phyloP scores from a whole-genome alignment of 192 early-diverging fungal species.

The Coemansia umbellata region DNA sequence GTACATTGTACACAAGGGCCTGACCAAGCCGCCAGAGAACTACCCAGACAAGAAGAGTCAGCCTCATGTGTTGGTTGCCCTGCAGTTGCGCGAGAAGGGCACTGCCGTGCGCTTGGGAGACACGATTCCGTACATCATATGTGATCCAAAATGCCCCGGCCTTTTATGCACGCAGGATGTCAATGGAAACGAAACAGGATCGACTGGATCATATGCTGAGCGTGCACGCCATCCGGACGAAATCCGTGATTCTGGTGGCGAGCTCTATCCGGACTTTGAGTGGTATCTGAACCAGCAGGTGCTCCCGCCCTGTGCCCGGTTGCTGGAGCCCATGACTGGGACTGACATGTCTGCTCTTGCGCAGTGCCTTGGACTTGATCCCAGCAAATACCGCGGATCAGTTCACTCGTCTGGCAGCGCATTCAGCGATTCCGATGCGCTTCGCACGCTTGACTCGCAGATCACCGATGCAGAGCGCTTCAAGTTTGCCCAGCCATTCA shows the following conservation, averaged over 20 bases:
- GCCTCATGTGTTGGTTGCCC: conserved; percentile 94
- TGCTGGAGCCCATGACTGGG: conserved; percentile 81
- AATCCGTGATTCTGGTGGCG: conserved; percentile 45
- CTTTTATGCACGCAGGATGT: not conserved
- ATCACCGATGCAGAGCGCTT: conserved; percentile 70
- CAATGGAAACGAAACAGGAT: not conserved
- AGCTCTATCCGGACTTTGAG: conserved; percentile 65
- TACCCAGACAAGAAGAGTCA: conserved; percentile 86
- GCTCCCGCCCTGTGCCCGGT: conserved; percentile 77
- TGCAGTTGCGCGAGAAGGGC: conserved; percentile 71
- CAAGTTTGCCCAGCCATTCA: conserved; percentile 52
- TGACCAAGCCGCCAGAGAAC: conserved; percentile 87
- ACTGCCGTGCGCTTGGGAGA: conserved; percentile 72
- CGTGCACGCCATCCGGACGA: conserved; percentile 87
- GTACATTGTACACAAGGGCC: conserved; percentile 88
- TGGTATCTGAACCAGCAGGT: conserved; percentile 96
- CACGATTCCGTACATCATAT: conserved; percentile 91
- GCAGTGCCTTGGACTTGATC: conserved; percentile 79
- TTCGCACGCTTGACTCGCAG: conserved; percentile 74
- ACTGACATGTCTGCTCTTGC: conserved; percentile 76
- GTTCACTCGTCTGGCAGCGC: conserved; percentile 2
- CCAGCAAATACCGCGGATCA: conserved; percentile 55
- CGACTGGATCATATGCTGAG: conserved; percentile 56
- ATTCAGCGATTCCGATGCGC: conserved; percentile 44
- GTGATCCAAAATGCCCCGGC: conserved; percentile 45